These are phyloP conservation scores for Byssothecium circinans DNA, from an alignment of 2,329 filamentous ascomycete genomes.

Conservation along the genomic window DNA sequence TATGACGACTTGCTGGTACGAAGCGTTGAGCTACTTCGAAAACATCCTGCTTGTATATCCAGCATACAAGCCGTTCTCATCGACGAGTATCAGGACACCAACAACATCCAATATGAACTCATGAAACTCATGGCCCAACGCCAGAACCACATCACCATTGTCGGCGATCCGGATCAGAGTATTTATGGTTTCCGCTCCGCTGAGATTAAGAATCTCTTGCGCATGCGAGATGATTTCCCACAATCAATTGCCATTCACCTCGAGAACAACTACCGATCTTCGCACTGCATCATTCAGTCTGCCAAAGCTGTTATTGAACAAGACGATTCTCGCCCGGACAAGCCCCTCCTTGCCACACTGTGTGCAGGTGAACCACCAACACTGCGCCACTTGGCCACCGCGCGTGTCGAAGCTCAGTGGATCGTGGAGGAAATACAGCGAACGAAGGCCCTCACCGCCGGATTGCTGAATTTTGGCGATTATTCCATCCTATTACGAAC, in stretches of 20 bases:
- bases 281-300: slow-evolving; percentile 76
- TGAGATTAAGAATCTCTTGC: slow-evolving; percentile 83
- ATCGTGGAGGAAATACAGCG: slow-evolving; percentile 82
- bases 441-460: slow-evolving; percentile 68
- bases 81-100: slow-evolving; percentile 98
- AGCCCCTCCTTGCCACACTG: slow-evolving; percentile 78
- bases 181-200: slow-evolving; percentile 96
- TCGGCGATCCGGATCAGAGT: slow-evolving; percentile 95
- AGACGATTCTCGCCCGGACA: slow-evolving; percentile 77
- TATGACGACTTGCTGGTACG: slow-evolving; percentile 90
- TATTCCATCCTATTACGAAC: slow-evolving; percentile 87
- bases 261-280: slow-evolving; percentile 94
- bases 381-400: slow-evolving; percentile 70
- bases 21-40: slow-evolving; percentile 76
- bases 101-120: slow-evolving; percentile 89
- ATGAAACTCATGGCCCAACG: slow-evolving; percentile 83
- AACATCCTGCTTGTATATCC: slow-evolving; percentile 76
- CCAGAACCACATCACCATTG: slow-evolving; percentile 80
- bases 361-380: slow-evolving; percentile 78
- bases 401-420: slow-evolving; percentile 80
- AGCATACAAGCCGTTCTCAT: slow-evolving; percentile 92
- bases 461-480: slow-evolving; percentile 73
- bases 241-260: slow-evolving; percentile 80
- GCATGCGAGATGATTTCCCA: slow-evolving; percentile 75
- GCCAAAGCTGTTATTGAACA: slow-evolving; percentile 89